Evolutionary conservation across 306 rosid genomes (phyloP), one percentile per base, ranked within the genome.

Genomic region (Corylus avellana): DNA sequence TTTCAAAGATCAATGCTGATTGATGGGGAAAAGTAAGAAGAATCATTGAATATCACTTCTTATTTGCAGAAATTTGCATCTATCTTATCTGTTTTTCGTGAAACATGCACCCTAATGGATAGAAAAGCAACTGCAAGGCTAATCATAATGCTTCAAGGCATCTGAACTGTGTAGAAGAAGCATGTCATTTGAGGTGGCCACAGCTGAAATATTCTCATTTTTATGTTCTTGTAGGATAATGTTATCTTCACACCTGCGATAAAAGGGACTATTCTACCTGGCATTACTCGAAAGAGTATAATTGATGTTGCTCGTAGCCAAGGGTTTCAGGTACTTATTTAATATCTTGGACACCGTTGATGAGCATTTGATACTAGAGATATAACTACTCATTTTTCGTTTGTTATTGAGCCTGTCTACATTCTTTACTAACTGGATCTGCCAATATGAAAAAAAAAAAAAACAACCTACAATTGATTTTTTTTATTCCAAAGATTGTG

Each of bases 261-360:
- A 58, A 93, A 90, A 79, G 99, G 99, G 77, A 96, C 99, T 55
- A 96, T 96, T 79, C 88, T 96, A 83, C 99, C 99, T 18, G 99
- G 99, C 73, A 89, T 96, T 77, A 96, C 99, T 69, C 92, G 98
- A 78, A 96, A 96, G 83, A 96, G 99, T 77, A 90, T 93, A 77
- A 93, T 96, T 79, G 99, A 96, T 22, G 93, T 93, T 87, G 98
- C 98, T 72, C 90, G 83, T 82, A 93, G 88, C 85, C 92, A 85
- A 82, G 98, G 98, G 57, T 90, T 90, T 77, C 89, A 96, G 99
- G 99, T 96, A 90, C 53, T 79, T 73, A 61, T 50, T 56, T 77
- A 77, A 69, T 66, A 56, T 58, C 74, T 18, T 79, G 68, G 79
- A 70, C 37, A 67, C 66, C 64, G 35, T 80, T 82, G 76, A 32